These are phyloP conservation scores for Botrytis porri DNA, from an alignment of 2,329 filamentous ascomycete species.

Conservation along the genomic window DNA sequence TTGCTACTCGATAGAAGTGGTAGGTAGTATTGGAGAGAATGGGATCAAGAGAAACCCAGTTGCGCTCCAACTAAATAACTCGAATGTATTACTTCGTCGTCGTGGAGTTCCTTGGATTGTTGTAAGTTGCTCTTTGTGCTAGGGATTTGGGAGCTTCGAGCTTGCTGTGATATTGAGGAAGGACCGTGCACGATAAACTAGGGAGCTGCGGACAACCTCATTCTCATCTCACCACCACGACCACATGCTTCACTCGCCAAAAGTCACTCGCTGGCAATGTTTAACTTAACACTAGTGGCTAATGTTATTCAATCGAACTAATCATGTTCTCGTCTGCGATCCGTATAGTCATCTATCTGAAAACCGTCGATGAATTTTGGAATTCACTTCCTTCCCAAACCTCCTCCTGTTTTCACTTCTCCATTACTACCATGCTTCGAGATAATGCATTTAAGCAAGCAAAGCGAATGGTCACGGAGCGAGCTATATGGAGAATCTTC, in stretches of 20 bases:
- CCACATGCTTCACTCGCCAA: not conserved
- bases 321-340: not conserved
- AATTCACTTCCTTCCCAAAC: not conserved
- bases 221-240: not conserved
- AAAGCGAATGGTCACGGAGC: not conserved
- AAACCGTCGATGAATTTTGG: not conserved
- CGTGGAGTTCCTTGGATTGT: not conserved
- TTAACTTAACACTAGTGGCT: not conserved
- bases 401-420: not conserved
- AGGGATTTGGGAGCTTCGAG: conserved; percentile 20
- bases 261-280: not conserved
- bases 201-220: conserved; percentile 15
- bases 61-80: not conserved
- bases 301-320: not conserved
- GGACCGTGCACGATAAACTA: conserved; percentile 20
- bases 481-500: not conserved
- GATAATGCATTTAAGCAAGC: not conserved
- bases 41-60: not conserved
- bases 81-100: not conserved
- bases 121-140: conserved; percentile 9
- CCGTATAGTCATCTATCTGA: not conserved
- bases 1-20: not conserved
- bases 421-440: not conserved
- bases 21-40: not conserved
- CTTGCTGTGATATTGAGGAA: conserved; percentile 19